phyloP scores from a whole-genome alignment of 176 grass and related monocot genomes.

The Calamus simplicifolius region DNA sequence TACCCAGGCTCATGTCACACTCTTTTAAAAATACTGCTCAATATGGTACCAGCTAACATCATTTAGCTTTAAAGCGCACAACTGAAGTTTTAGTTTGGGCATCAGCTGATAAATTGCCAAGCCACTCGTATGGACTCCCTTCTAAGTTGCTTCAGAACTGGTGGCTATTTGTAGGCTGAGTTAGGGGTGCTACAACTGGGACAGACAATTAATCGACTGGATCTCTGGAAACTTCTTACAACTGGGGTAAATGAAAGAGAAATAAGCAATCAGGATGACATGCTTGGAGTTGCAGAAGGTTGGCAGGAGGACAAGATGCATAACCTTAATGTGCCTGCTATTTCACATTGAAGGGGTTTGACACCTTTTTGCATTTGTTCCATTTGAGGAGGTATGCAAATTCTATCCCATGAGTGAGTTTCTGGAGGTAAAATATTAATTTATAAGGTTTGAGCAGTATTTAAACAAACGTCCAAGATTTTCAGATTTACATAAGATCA shows the following conservation, averaged over 20 bases:
- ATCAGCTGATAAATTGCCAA: too few relatives aligned
- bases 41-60: too few relatives aligned
- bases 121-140: too few relatives aligned
- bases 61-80: too few relatives aligned
- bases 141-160: neutral
- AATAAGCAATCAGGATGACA: slow-evolving; percentile 49
- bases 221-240: slow-evolving; percentile 77
- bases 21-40: slow-evolving; percentile 8
- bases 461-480: too few relatives aligned
- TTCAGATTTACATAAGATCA: too few relatives aligned
- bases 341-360: slow-evolving; percentile 77
- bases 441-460: too few relatives aligned
- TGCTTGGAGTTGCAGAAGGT: slow-evolving; percentile 65
- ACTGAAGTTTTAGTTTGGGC: too few relatives aligned
- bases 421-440: too few relatives aligned
- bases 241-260: slow-evolving; percentile 78
- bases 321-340: slow-evolving; percentile 75
- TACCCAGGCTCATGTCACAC: slow-evolving; percentile 68
- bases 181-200: slow-evolving; percentile 66
- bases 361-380: slow-evolving; percentile 85
- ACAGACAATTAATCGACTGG: slow-evolving; percentile 83
- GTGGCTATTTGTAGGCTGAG: slow-evolving; percentile 39
- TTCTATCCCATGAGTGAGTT: neutral
- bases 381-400: slow-evolving; percentile 70
- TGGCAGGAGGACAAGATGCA: slow-evolving; percentile 92